Conservation (phyloP, 2,329 filamentous ascomycete species). For the Trichoderma koningiopsis region DNA sequence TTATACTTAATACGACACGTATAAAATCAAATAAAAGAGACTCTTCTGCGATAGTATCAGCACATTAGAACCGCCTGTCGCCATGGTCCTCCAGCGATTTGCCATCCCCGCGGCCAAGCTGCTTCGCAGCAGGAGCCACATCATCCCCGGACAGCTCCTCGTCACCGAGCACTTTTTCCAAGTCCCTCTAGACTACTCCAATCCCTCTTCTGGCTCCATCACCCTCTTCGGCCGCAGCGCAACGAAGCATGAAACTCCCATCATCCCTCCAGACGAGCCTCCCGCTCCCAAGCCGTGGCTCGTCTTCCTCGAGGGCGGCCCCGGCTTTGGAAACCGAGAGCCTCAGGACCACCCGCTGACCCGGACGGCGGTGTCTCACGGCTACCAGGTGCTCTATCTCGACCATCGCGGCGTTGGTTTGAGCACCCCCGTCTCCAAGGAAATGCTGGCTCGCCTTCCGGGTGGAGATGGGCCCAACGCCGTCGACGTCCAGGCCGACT, state of each 20-base stretch:
- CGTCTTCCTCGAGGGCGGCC: constrained; percentile 83
- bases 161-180: constrained; percentile 85
- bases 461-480: constrained; percentile 50
- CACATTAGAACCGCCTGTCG: constrained; percentile 4
- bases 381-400: constrained; percentile 84
- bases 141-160: constrained; percentile 64
- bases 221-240: constrained; percentile 78
- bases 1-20: neutral
- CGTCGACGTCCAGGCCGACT: constrained; percentile 69
- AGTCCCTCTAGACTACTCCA: constrained; percentile 77
- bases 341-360: constrained; percentile 76
- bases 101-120: constrained; percentile 43
- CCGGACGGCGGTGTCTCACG: constrained; percentile 70
- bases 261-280: constrained; percentile 48
- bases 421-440: constrained; percentile 76
- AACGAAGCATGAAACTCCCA: constrained; percentile 64
- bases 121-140: constrained; percentile 47
- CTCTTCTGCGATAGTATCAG: neutral
- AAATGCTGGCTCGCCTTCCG: constrained; percentile 60
- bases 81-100: constrained; percentile 27
- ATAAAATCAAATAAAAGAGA: neutral
- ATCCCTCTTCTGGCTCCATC: constrained; percentile 62
- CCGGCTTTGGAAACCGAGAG: constrained; percentile 73
- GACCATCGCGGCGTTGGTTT: constrained; percentile 90
- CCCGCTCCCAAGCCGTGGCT: constrained; percentile 57